These are phyloP conservation scores for Pseudocercospora ulei DNA, from an alignment of 2,329 filamentous ascomycete genomes.

Conservation along the genomic window DNA sequence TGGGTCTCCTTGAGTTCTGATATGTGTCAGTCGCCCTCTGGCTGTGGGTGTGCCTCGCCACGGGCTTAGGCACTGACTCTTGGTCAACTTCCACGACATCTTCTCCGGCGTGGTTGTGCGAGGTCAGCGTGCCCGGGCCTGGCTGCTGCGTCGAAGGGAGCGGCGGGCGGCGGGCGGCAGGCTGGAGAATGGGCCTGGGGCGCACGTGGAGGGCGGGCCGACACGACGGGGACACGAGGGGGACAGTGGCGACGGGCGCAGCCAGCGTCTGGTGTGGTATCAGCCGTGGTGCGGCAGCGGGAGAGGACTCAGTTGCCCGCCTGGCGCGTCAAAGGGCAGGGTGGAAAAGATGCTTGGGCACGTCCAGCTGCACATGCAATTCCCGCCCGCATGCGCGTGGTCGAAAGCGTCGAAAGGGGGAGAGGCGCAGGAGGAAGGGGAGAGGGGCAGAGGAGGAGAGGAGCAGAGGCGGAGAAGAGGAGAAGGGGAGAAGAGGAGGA, in stretches of 20 bases:
- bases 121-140: background rate
- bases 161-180: conserved; percentile 3
- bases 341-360: too few species aligned
- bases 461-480: too few species aligned
- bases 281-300: conserved; percentile 2
- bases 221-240: background rate
- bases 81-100: conserved; percentile 71
- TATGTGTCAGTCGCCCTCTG: conserved; percentile 12
- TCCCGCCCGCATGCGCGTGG: too few species aligned
- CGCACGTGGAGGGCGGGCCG: conserved; percentile 5
- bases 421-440: conserved; percentile 3
- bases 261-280: conserved; percentile 6
- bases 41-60: conserved; percentile 21
- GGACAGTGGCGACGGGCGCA: conserved; percentile 5
- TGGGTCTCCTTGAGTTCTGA: conserved; percentile 96
- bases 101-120: conserved; percentile 24
- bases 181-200: conserved; percentile 1
- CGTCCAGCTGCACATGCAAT: too few species aligned
- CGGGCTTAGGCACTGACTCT: conserved; percentile 54
- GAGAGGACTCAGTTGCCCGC: too few species aligned
- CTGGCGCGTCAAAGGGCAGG: too few species aligned
- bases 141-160: too few species aligned
- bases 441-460: background rate
- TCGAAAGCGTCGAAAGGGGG: background rate
- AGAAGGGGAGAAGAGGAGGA: too few species aligned